Evolutionary conservation across 176 grass and related monocot genomes (phyloP).

Genomic region (Cocos nucifera): DNA sequence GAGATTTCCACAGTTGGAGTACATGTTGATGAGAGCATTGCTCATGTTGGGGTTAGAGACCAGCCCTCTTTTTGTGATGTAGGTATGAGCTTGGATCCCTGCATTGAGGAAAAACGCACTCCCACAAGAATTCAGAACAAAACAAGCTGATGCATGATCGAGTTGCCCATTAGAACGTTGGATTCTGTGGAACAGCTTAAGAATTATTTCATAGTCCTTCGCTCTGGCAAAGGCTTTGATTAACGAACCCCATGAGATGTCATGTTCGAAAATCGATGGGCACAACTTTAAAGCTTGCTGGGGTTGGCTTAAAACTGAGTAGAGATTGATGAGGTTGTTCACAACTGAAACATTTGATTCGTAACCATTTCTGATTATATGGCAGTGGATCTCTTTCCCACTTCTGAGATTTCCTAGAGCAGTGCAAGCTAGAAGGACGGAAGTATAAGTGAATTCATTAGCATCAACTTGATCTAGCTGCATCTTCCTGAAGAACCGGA

Average conservation of each 20-base stretch:
- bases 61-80: constrained; percentile 45
- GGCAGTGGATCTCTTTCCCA: constrained; percentile 43
- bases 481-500: constrained; percentile 55
- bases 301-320: constrained; percentile 16
- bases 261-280: constrained; percentile 24
- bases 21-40: constrained; percentile 56
- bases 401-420: constrained; percentile 29
- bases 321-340: constrained; percentile 38
- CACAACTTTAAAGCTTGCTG: constrained; percentile 27
- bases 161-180: constrained; percentile 28
- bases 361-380: constrained; percentile 44
- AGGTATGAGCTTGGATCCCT: constrained; percentile 50
- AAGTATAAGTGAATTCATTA: constrained; percentile 64
- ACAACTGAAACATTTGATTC: constrained; percentile 32
- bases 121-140: constrained; percentile 37
- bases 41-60: constrained; percentile 17
- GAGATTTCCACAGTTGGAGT: constrained; percentile 45
- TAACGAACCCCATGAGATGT: constrained; percentile 30
- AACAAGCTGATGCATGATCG: constrained; percentile 21
- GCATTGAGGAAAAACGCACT: constrained; percentile 18
- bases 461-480: constrained; percentile 26
- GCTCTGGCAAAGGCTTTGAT: constrained; percentile 27
- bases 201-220: constrained; percentile 29
- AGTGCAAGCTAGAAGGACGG: constrained; percentile 37
- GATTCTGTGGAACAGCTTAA: constrained; percentile 32